Conservation (phyloP, 2,329 filamentous ascomycete genomes). For the Verticillium isaacii region DNA sequence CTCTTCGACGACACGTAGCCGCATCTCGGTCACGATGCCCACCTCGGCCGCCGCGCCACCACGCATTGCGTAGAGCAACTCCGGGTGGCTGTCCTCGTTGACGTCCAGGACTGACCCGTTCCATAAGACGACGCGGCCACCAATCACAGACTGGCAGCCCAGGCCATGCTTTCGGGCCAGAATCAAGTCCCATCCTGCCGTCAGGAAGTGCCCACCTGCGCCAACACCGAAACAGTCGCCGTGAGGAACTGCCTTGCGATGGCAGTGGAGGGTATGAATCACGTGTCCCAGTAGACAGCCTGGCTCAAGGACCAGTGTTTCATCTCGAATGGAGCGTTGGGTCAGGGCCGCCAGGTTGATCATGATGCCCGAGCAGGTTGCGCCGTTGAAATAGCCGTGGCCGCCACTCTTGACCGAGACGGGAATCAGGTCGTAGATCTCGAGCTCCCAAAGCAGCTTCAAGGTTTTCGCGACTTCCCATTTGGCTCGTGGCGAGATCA, state of each 20-base stretch:
- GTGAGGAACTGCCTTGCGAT: slow-evolving; percentile 1
- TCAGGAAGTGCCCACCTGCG: slow-evolving; percentile 3
- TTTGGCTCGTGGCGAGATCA: slow-evolving; percentile 1
- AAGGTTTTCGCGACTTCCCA: neutral
- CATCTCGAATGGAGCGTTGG: neutral
- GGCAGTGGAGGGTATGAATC: neutral
- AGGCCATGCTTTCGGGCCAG: slow-evolving; percentile 2
- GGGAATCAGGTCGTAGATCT: too few relatives aligned
- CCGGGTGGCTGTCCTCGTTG: neutral
- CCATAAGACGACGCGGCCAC: slow-evolving; percentile 4
- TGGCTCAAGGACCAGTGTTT: neutral
- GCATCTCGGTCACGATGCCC: slow-evolving; percentile 3
- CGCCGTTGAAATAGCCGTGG: slow-evolving; percentile 1
- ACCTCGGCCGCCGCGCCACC: slow-evolving; percentile 1
- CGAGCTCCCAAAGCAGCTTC: too few relatives aligned
- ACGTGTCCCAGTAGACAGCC: neutral
- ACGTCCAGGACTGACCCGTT: slow-evolving; percentile 3
- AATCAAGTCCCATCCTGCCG: slow-evolving; percentile 2
- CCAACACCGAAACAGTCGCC: slow-evolving; percentile 1
- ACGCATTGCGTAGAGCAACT: slow-evolving; percentile 5
- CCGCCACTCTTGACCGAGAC: slow-evolving; percentile 3
- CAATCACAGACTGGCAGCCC: slow-evolving; percentile 3
- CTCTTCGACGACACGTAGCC: neutral
- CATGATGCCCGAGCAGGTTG: slow-evolving; percentile 1
- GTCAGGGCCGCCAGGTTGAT: neutral